These are phyloP conservation scores for Elsinoe perseae DNA, from an alignment of 2,329 filamentous ascomycete species.

Conservation along the genomic window DNA sequence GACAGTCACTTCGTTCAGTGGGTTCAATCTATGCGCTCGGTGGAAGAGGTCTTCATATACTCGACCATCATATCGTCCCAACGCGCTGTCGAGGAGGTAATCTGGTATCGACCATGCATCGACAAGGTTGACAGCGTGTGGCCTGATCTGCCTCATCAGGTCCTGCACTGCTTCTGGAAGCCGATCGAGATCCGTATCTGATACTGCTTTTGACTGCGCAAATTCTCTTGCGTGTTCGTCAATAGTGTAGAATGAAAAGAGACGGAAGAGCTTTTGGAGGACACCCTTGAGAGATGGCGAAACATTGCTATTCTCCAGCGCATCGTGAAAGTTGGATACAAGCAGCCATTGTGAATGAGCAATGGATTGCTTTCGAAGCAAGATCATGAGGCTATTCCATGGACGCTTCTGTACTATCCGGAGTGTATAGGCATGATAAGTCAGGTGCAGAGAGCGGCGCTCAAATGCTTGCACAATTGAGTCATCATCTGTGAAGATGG, in stretches of 20 bases:
- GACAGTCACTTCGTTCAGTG: slow-evolving; percentile 44
- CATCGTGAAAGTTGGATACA: slow-evolving; percentile 40
- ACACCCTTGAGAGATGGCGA: slow-evolving; percentile 27
- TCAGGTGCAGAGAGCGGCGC: slow-evolving; percentile 39
- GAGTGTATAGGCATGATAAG: slow-evolving; percentile 37
- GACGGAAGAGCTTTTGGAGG: slow-evolving; percentile 39
- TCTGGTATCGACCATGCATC: slow-evolving; percentile 48
- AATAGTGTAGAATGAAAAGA: slow-evolving; percentile 44
- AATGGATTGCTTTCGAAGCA: slow-evolving; percentile 35
- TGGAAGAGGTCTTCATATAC: slow-evolving; percentile 49
- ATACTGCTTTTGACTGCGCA: slow-evolving; percentile 37
- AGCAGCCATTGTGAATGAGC: slow-evolving; percentile 46
- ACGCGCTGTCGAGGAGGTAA: slow-evolving; percentile 45
- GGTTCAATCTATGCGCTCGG: slow-evolving; percentile 45
- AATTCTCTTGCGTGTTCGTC: slow-evolving; percentile 41
- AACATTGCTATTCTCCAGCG: slow-evolving; percentile 25
- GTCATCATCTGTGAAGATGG: slow-evolving; percentile 31
- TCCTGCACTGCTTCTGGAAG: slow-evolving; percentile 38
- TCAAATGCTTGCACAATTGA: slow-evolving; percentile 40
- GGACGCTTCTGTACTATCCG: slow-evolving; percentile 39
- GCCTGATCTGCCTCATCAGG: slow-evolving; percentile 42
- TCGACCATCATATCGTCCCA: slow-evolving; percentile 45
- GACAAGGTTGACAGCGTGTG: slow-evolving; percentile 46
- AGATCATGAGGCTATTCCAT: slow-evolving; percentile 42
- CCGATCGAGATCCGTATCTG: slow-evolving; percentile 34